Evolutionary conservation across 257 asterid species (phyloP).

Genomic region (Solanum tacnaense): DNA sequence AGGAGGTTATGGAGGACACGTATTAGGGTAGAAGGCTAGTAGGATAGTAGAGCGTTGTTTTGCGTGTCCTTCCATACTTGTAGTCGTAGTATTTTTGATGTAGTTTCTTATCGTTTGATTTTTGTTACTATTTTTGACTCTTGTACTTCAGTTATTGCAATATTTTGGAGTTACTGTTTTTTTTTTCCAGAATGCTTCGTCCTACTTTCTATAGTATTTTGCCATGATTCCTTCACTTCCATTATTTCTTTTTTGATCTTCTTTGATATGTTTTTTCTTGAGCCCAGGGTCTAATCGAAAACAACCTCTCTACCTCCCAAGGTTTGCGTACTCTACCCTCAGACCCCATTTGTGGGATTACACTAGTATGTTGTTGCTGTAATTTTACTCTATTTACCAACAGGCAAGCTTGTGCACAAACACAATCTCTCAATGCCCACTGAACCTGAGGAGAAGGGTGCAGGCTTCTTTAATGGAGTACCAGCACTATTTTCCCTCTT

Average conservation of each 20-base stretch:
- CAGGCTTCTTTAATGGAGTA: neutral
- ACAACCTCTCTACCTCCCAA: neutral
- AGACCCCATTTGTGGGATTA: neutral
- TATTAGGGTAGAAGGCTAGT: neutral
- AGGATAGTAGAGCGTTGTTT: neutral
- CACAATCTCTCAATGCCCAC: neutral
- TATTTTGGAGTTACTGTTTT: neutral
- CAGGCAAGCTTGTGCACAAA: neutral
- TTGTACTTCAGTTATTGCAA: neutral
- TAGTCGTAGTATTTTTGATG: too few species aligned
- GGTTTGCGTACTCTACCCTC: neutral
- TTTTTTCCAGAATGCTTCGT: neutral
- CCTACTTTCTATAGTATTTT: neutral
- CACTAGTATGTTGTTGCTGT: neutral
- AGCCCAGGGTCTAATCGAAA: neutral
- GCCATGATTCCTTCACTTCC: neutral
- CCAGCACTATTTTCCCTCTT: neutral
- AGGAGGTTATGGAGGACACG: neutral
- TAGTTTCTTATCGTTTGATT: neutral
- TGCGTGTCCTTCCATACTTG: neutral
- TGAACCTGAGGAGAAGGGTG: neutral
- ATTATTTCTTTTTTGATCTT: neutral
- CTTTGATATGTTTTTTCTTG: neutral
- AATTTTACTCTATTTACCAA: neutral
- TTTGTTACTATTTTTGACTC: neutral